phyloP scores from a whole-genome alignment of 164 flowering plant genomes.

The Berberis thunbergii region DNA sequence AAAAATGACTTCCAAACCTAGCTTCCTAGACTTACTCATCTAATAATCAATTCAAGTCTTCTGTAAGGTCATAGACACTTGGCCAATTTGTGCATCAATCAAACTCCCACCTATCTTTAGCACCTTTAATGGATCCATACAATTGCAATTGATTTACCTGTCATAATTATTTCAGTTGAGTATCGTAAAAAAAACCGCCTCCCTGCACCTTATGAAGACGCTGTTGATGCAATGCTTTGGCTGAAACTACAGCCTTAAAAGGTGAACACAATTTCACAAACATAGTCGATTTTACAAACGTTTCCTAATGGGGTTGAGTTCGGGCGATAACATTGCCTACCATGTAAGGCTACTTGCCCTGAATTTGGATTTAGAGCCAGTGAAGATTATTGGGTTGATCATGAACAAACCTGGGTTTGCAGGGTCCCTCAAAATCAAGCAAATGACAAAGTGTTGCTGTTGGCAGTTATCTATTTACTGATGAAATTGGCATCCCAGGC shows the following conservation, averaged over 20 bases:
- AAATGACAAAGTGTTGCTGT: constrained; percentile 5
- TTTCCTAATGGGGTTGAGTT: constrained; percentile 5
- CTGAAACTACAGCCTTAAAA: constrained; percentile 4
- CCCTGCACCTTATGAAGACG: constrained; percentile 67
- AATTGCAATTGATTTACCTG: constrained; percentile 24
- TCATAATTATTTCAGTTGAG: constrained; percentile 42
- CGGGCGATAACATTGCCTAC: constrained; percentile 7
- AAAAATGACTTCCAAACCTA: no score
- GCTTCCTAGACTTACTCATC: no score
- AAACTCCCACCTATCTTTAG: no score
- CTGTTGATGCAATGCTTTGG: constrained; percentile 46
- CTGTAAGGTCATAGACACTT: no score
- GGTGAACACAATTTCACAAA: not conserved
- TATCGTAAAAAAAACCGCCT: constrained; percentile 69
- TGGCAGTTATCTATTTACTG: constrained; percentile 22
- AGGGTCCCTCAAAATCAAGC: not conserved
- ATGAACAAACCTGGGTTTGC: not conserved
- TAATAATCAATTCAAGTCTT: no score
- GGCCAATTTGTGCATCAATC: no score
- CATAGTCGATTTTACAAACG: constrained; percentile 1
- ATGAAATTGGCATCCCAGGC: constrained; percentile 27
- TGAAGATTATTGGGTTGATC: constrained; percentile 1
- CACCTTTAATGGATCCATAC: no score
- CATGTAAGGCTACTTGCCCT: not conserved
- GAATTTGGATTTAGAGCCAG: constrained; percentile 5